Conservation (phyloP, 2,329 filamentous ascomycete genomes). For the Aspergillus sp. region DNA sequence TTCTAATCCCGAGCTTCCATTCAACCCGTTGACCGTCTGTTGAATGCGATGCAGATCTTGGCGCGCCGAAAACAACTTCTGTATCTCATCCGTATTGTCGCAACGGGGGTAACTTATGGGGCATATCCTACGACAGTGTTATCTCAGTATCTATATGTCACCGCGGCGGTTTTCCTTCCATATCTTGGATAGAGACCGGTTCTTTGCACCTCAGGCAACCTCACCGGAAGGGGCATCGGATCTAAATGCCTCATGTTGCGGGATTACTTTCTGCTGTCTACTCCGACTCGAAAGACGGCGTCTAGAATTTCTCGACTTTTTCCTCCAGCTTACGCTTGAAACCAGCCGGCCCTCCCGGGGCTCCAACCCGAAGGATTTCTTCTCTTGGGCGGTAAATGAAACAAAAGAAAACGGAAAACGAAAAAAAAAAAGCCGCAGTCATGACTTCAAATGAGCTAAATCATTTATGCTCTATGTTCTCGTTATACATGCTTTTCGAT, state of each 20-base stretch:
- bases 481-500: slow-evolving; percentile 5
- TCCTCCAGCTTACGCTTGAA: slow-evolving; percentile 9
- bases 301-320: slow-evolving; percentile 5
- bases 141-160: slow-evolving; percentile 14
- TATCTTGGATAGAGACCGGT: slow-evolving; percentile 8
- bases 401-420: background rate
- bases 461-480: slow-evolving; percentile 11
- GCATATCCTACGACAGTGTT: slow-evolving; percentile 9
- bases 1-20: slow-evolving; percentile 10
- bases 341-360: slow-evolving; percentile 9
- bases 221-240: slow-evolving; percentile 3
- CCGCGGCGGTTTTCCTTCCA: slow-evolving; percentile 10
- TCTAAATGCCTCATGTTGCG: slow-evolving; percentile 5
- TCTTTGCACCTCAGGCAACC: slow-evolving; percentile 5
- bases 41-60: slow-evolving; percentile 14
- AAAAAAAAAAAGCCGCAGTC: slow-evolving; percentile 8
- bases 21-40: slow-evolving; percentile 13
- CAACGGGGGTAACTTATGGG: slow-evolving; percentile 9
- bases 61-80: slow-evolving; percentile 15
- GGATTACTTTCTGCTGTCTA: slow-evolving; percentile 8
- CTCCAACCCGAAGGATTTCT: slow-evolving; percentile 12
- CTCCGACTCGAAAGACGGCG: slow-evolving; percentile 10
- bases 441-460: slow-evolving; percentile 14
- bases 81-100: slow-evolving; percentile 13
- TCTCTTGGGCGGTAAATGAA: slow-evolving; percentile 14